phyloP scores from a whole-genome alignment of 768 basidiomycete species.

The Suillus subaureus region DNA sequence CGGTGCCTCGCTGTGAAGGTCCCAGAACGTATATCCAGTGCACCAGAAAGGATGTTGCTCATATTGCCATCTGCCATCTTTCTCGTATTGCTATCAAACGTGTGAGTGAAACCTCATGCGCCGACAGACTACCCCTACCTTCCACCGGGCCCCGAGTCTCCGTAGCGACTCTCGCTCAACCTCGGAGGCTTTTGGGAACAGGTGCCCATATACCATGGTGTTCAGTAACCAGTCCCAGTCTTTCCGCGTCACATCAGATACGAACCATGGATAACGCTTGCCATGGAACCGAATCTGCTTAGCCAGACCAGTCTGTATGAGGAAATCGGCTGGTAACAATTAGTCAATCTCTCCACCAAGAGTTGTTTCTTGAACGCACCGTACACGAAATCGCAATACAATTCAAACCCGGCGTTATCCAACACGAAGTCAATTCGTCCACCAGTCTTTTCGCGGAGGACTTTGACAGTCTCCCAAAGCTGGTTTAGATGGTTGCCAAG shows the following conservation, averaged over 20 bases:
- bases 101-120: neutral
- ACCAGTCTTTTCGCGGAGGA: conserved; percentile 67
- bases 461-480: conserved; percentile 76
- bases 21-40: conserved; percentile 96
- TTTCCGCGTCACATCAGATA: conserved; percentile 89
- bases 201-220: conserved; percentile 86
- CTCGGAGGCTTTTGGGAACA: conserved; percentile 85
- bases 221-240: conserved; percentile 95
- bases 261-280: conserved; percentile 95
- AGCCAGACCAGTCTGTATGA: conserved; percentile 87
- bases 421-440: conserved; percentile 82
- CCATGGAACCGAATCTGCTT: conserved; percentile 91
- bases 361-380: conserved; percentile 46
- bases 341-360: conserved; percentile 9
- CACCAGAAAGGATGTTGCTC: conserved; percentile 96
- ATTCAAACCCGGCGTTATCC: conserved; percentile 83
- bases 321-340: conserved; percentile 74
- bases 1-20: conserved; percentile 79
- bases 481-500: conserved; percentile 78
- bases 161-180: conserved; percentile 80
- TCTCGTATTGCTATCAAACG: conserved; percentile 75
- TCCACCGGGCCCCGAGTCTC: conserved; percentile 85
- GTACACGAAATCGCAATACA: conserved; percentile 87
- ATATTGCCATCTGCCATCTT: conserved; percentile 91
- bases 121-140: conserved; percentile 46